Percentiles rank a stretch among this genome's conserved stretches.
Evolutionary conservation across 73 alveolate genomes (phyloP).

Genomic region (Uronychia setigera): DNA sequence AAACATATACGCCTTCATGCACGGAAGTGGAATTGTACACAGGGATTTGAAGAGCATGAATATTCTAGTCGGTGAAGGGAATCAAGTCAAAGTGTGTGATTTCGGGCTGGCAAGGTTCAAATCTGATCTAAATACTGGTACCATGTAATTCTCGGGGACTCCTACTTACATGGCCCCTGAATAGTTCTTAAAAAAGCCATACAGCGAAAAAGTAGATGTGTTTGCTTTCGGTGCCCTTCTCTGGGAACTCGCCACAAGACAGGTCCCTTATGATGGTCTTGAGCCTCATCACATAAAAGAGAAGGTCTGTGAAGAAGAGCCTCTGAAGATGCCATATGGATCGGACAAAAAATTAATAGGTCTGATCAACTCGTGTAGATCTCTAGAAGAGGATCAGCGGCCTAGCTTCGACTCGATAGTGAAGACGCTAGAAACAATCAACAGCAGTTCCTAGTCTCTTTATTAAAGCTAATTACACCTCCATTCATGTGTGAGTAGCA

Average conservation of each 20-base stretch:
- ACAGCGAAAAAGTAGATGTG: constrained; percentile 96
- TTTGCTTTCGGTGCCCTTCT: constrained; percentile 97
- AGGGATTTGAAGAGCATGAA: constrained; percentile 97
- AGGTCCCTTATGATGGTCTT: constrained; percentile 96
- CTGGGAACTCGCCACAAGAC: constrained; percentile 97
- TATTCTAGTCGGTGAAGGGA: constrained; percentile 84
- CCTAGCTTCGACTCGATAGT: constrained; percentile 72
- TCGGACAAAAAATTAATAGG: constrained; percentile 57
- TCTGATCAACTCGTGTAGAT: constrained; percentile 65
- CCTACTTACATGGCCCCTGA: constrained; percentile 99
- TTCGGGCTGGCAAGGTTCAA: constrained; percentile 97
- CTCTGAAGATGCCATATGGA: constrained; percentile 61
- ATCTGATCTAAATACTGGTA: constrained; percentile 95
- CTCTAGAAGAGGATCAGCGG: constrained; percentile 37
- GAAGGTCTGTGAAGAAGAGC: constrained; percentile 85
- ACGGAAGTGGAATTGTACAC: constrained; percentile 94
- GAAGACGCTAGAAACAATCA: no score
- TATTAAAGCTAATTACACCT: no score
- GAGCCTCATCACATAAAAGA: constrained; percentile 92
- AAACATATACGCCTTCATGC: constrained; percentile 83
- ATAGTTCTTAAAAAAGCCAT: constrained; percentile 89
- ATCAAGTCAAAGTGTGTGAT: constrained; percentile 92
- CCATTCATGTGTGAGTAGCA: no score
- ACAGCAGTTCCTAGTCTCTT: no score
- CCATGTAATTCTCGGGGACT: constrained; percentile 97